A percentile compares a stretch with the other conserved stretches of the same genome.
Evolutionary conservation across 192 early-diverging fungal species (phyloP).

Genomic region (Geranomyces variabilis): DNA sequence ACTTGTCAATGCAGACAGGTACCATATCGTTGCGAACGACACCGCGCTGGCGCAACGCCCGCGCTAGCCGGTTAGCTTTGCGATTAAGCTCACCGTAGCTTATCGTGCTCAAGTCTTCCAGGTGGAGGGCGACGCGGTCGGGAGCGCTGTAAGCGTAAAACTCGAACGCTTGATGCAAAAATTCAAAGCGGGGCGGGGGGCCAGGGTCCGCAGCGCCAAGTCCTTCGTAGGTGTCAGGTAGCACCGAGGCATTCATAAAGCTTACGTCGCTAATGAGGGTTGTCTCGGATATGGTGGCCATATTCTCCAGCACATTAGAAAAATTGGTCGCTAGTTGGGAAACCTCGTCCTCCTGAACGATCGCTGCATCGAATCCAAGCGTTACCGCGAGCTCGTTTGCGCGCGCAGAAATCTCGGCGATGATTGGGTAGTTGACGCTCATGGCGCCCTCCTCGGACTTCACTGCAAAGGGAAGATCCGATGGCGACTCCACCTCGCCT

Average conservation of each 20-base stretch:
- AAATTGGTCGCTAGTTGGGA: neutral
- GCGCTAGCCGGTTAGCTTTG: constrained; percentile 27
- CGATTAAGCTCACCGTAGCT: constrained; percentile 41
- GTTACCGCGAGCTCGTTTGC: neutral
- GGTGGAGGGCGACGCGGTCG: neutral
- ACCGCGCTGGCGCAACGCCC: constrained; percentile 9
- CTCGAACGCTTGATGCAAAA: constrained; percentile 7
- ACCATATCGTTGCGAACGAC: constrained; percentile 14
- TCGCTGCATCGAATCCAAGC: neutral
- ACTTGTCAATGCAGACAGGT: constrained; percentile 13
- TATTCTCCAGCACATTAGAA: neutral
- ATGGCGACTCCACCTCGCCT: neutral
- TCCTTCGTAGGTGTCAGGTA: neutral
- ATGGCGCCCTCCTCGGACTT: neutral
- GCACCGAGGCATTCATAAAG: neutral
- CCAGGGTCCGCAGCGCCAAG: neutral
- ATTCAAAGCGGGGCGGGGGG: neutral
- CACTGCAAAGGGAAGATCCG: neutral
- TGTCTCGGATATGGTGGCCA: constrained; percentile 1
- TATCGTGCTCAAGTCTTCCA: constrained; percentile 21
- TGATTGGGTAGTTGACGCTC: neutral
- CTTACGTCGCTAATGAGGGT: neutral
- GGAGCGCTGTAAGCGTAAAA: neutral
- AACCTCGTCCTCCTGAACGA: constrained; percentile 7
- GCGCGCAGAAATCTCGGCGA: neutral